A percentile compares a stretch with the other conserved stretches of the same genome.
Conservation (phyloP, 2,329 filamentous ascomycete species). For the Xylaria sp. region DNA sequence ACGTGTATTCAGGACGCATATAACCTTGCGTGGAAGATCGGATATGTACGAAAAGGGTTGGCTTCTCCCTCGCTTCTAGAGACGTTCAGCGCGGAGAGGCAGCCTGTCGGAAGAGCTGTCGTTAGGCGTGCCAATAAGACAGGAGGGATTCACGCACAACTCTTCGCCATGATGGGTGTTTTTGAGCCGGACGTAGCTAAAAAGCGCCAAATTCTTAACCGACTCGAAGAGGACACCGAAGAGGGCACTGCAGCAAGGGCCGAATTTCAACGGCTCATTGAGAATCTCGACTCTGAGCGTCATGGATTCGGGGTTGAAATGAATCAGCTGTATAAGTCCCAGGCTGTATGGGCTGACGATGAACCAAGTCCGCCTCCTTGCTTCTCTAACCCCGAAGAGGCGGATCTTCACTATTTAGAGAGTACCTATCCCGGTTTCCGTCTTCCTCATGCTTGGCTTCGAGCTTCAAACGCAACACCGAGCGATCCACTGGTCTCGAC, state of each 20-base stretch:
- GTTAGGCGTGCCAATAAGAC: slow-evolving; percentile 32
- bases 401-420: slow-evolving; percentile 32
- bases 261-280: slow-evolving; percentile 28
- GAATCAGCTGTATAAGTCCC: slow-evolving; percentile 32
- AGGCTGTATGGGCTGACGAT: slow-evolving; percentile 31
- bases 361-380: slow-evolving; percentile 27
- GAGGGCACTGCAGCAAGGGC: slow-evolving; percentile 26
- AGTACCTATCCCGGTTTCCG: slow-evolving; percentile 35
- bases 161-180: slow-evolving; percentile 32
- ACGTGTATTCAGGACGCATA: slow-evolving; percentile 38
- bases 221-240: slow-evolving; percentile 27
- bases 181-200: slow-evolving; percentile 28
- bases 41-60: slow-evolving; percentile 28
- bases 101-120: slow-evolving; percentile 33
- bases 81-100: slow-evolving; percentile 30
- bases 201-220: slow-evolving; percentile 26
- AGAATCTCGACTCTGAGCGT: slow-evolving; percentile 29
- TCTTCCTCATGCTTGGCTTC: slow-evolving; percentile 36
- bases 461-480: slow-evolving; percentile 23
- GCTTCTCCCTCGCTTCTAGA: slow-evolving; percentile 30
- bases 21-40: slow-evolving; percentile 38
- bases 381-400: slow-evolving; percentile 21
- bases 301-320: slow-evolving; percentile 34
- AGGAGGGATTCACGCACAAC: slow-evolving; percentile 26
- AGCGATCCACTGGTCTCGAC: slow-evolving; percentile 34